Conservation (phyloP, 2,329 filamentous ascomycete genomes). For the Lachnellula occidentalis region DNA sequence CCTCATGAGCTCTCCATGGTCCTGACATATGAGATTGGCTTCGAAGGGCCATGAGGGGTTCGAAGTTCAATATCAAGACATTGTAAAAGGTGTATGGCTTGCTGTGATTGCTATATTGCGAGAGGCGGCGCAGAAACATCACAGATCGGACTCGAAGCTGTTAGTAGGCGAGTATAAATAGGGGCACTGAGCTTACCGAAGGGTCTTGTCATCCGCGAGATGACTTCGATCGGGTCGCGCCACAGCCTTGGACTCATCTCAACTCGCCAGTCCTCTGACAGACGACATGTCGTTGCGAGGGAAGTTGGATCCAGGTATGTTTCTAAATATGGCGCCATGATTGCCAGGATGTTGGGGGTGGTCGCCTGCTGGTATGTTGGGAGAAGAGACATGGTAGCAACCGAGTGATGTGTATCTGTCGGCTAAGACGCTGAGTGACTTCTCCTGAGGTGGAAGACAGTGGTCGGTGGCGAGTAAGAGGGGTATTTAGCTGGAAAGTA, state of each 20-base stretch:
- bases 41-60: slow-evolving; percentile 14
- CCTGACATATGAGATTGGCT: slow-evolving; percentile 36
- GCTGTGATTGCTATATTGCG: not conserved
- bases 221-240: slow-evolving; percentile 15
- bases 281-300: not conserved
- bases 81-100: not conserved
- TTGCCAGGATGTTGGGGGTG: too few species aligned
- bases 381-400: too few species aligned
- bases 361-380: too few species aligned
- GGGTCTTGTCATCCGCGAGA: slow-evolving; percentile 4
- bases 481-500: too few species aligned
- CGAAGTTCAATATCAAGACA: not conserved
- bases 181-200: slow-evolving; percentile 10
- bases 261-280: not conserved
- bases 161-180: not conserved
- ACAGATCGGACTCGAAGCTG: not conserved
- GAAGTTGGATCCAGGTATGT: not conserved
- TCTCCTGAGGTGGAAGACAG: too few species aligned
- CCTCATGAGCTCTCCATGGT: slow-evolving; percentile 3
- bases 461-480: too few species aligned
- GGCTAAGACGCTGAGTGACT: too few species aligned
- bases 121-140: not conserved
- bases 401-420: too few species aligned
- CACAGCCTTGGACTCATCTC: too few species aligned
- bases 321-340: too few species aligned